Evolutionary conservation across 2,329 filamentous ascomycete species (phyloP).

Genomic region (Paraphoma chrysanthemicola): DNA sequence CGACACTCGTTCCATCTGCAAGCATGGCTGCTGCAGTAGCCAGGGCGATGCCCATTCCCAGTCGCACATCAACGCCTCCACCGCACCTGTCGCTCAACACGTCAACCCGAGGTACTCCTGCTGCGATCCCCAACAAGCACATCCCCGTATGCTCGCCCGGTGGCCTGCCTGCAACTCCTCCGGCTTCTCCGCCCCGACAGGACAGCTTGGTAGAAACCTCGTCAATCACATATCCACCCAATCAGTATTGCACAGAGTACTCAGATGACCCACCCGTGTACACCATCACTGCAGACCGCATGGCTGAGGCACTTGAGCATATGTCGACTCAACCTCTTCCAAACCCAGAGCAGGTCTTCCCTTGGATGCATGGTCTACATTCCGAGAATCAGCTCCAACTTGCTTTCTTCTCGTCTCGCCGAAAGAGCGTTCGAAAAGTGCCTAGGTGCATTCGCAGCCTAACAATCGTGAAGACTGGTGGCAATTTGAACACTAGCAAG

Average conservation of each 20-base stretch:
- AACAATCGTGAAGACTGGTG: slow-evolving; percentile 87
- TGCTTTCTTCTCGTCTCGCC: slow-evolving; percentile 83
- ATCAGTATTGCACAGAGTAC: slow-evolving; percentile 65
- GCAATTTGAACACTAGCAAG: slow-evolving; percentile 74
- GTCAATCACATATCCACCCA: slow-evolving; percentile 78
- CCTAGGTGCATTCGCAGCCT: slow-evolving; percentile 81
- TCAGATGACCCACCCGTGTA: slow-evolving; percentile 67
- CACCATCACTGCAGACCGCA: slow-evolving; percentile 71
- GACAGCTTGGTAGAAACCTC: slow-evolving; percentile 63
- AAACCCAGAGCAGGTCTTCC: slow-evolving; percentile 85
- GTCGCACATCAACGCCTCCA: slow-evolving; percentile 54
- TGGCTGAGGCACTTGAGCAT: slow-evolving; percentile 78
- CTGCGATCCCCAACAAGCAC: slow-evolving; percentile 84
- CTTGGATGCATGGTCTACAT: slow-evolving; percentile 94
- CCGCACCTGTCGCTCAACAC: slow-evolving; percentile 66
- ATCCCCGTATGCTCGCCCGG: slow-evolving; percentile 88
- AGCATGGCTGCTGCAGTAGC: slow-evolving; percentile 54
- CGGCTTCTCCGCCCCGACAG: slow-evolving; percentile 66
- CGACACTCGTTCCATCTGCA: slow-evolving; percentile 16
- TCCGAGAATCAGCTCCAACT: slow-evolving; percentile 87
- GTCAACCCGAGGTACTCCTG: slow-evolving; percentile 61
- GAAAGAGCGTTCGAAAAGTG: slow-evolving; percentile 71
- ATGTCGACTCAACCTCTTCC: slow-evolving; percentile 81
- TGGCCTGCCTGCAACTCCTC: slow-evolving; percentile 61
- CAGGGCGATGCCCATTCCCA: slow-evolving; percentile 44